Percentiles rank a stretch among this genome's conserved stretches.
Evolutionary conservation across 2,329 filamentous ascomycete species (phyloP).

Genomic region (Colletotrichum ledebouriae): DNA sequence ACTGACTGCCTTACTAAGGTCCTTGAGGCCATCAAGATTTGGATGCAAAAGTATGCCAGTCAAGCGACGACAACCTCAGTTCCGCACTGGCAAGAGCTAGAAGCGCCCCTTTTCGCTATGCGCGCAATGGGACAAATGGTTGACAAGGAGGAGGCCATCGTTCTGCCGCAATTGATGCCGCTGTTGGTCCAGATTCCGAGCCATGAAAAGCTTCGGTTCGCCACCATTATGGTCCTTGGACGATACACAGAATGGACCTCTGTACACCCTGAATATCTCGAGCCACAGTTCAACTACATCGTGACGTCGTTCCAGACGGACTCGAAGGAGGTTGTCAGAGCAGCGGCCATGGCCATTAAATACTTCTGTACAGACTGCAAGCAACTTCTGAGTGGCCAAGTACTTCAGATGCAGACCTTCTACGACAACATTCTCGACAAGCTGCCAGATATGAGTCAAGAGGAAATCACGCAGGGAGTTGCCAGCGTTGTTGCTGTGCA

Average conservation of each 20-base stretch:
- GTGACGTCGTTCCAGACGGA: slow-evolving; percentile 91
- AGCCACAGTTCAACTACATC: slow-evolving; percentile 95
- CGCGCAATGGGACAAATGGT: slow-evolving; percentile 98
- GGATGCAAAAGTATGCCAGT: slow-evolving; percentile 86
- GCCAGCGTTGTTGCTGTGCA: slow-evolving; percentile 92
- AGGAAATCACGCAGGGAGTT: slow-evolving; percentile 96
- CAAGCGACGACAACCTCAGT: slow-evolving; percentile 81
- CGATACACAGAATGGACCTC: slow-evolving; percentile 99
- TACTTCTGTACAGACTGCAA: slow-evolving; percentile 98
- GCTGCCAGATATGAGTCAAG: slow-evolving; percentile 87
- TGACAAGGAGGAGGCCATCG: slow-evolving; percentile 85
- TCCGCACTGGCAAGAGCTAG: slow-evolving; percentile 95
- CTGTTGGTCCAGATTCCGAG: slow-evolving; percentile 93
- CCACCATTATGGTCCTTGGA: slow-evolving; percentile 96
- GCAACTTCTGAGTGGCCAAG: slow-evolving; percentile 84
- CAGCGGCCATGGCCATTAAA: slow-evolving; percentile 93
- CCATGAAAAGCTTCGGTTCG: slow-evolving; percentile 98
- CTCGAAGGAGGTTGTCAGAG: slow-evolving; percentile 91
- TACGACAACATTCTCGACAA: slow-evolving; percentile 92
- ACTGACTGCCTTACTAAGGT: slow-evolving; percentile 92
- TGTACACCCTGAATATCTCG: slow-evolving; percentile 90
- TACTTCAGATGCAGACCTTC: slow-evolving; percentile 89
- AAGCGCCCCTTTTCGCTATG: slow-evolving; percentile 95
- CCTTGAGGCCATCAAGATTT: slow-evolving; percentile 85
- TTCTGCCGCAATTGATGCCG: slow-evolving; percentile 92